Base-by-base conservation (phyloP, 768 basidiomycete genomes). In the Leccinum imitatum region DNA sequence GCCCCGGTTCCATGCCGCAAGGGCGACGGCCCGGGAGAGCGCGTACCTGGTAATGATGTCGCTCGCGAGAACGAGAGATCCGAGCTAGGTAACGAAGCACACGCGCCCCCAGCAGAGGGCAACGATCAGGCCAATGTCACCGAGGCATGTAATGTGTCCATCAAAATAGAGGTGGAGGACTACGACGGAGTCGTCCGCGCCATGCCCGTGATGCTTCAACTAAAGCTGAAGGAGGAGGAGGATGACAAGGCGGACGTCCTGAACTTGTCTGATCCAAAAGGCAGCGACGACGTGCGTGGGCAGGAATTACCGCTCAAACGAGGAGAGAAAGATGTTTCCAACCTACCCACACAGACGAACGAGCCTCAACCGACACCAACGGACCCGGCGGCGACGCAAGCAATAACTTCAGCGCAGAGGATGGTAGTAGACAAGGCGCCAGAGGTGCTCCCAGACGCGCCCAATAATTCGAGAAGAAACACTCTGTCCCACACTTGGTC, bases 191-290 rank as follows among this genome's bases (percentile, higher is more conserved):
- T n/a, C 0, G 44, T n/a, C 19, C 17, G n/a, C 46, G 19, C 17
- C n/a, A 21, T 23, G 21, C 21, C 47, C 13, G 21, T 23, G 11
- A 23, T 48, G 47, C 47, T 48, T n/a, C 47, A n/a, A 21, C 21
- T 48, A 14, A 23, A 23, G 21, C n/a, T 48, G 21, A 48, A 48
- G 47, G 21, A 48, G 47, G 47, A 48, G 23, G 47, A 19, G 6
- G n/a, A 48, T 3, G 47, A 14, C 10, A 48, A 14, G 47, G 21
- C 13, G 47, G 10, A 21, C 6, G 11, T 25, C 47, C 19, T 19
- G 21, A 14, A 21, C 6, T 15, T 98, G 97, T 41, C 39, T 41
- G 39, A 41, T n/a, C 39, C 8, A 17, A 41, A 41, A 8, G 17
- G 1, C 39, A 41, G 39, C 17, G 17, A 41, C 17, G 39, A 17